Evolutionary conservation across 495 filamentous ascomycete genomes (phyloP).

Genomic region (Neurospora africana): DNA sequence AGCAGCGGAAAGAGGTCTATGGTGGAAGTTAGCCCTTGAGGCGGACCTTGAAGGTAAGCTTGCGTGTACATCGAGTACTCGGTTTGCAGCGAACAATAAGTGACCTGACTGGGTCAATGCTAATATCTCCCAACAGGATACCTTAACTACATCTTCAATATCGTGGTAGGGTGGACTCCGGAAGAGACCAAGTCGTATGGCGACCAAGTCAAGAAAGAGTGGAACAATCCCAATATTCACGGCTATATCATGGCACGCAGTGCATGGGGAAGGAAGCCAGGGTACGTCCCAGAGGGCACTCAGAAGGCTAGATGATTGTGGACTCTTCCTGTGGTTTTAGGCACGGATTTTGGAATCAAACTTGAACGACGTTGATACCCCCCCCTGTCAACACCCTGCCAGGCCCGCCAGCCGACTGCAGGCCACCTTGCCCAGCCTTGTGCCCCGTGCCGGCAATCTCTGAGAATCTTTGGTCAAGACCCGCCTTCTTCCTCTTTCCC

Average conservation of each 20-base stretch:
- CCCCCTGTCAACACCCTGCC: neutral
- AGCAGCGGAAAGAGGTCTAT: neutral
- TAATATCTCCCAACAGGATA: neutral
- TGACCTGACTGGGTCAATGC: neutral
- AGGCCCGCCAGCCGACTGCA: neutral
- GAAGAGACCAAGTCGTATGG: neutral
- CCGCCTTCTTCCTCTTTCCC: neutral
- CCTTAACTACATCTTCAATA: neutral
- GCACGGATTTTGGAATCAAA: neutral
- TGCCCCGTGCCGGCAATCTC: neutral
- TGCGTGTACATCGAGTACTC: neutral
- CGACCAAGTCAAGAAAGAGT: neutral
- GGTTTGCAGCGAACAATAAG: neutral
- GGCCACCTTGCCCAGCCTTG: neutral
- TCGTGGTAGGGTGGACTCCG: neutral
- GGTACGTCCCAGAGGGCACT: neutral
- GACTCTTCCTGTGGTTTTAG: neutral
- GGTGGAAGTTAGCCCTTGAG: neutral
- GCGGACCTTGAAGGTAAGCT: neutral
- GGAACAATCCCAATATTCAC: neutral
- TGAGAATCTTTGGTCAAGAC: neutral
- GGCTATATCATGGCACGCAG: neutral
- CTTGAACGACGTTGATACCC: neutral
- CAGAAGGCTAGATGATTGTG: neutral
- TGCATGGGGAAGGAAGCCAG: neutral